phyloP scores from a whole-genome alignment of 1,284 basidiomycete genomes.

The Rhodofomes roseus region DNA sequence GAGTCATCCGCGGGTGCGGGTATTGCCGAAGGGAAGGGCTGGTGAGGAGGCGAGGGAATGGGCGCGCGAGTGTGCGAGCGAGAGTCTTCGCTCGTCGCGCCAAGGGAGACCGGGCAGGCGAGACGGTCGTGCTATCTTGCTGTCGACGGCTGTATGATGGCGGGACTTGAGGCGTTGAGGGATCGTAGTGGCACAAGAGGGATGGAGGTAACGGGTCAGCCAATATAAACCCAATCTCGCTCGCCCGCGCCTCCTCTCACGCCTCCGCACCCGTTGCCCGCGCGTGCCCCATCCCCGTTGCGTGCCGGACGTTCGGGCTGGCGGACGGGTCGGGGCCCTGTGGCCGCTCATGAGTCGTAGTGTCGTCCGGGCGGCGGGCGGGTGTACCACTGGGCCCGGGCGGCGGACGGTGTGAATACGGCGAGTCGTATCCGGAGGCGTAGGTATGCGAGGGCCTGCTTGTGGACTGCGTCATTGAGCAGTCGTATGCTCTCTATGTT shows the following conservation, averaged over 20 bases:
- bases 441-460: not conserved
- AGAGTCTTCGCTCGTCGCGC: too few species aligned
- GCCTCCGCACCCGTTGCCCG: slow-evolving; percentile 14
- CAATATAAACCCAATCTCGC: slow-evolving; percentile 22
- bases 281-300: slow-evolving; percentile 27
- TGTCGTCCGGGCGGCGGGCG: slow-evolving; percentile 16
- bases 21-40: too few species aligned
- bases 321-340: slow-evolving; percentile 24
- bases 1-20: too few species aligned
- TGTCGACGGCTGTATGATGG: too few species aligned
- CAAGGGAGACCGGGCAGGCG: too few species aligned
- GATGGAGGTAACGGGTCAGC: too few species aligned
- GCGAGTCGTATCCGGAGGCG: slow-evolving; percentile 11
- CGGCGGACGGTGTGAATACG: slow-evolving; percentile 14
- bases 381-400: slow-evolving; percentile 11
- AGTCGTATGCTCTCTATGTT: slow-evolving; percentile 35
- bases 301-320: slow-evolving; percentile 27
- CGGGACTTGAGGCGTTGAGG: too few species aligned
- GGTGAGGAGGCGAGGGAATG: too few species aligned
- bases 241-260: slow-evolving; percentile 17
- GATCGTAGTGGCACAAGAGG: too few species aligned
- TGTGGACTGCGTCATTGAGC: slow-evolving; percentile 17
- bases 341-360: slow-evolving; percentile 12
- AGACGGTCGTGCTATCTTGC: too few species aligned
- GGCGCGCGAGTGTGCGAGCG: too few species aligned